Evolutionary conservation across 2,329 filamentous ascomycete species (phyloP), one percentile per base, ranked within the genome.

Genomic region (Fusarium temperatum): DNA sequence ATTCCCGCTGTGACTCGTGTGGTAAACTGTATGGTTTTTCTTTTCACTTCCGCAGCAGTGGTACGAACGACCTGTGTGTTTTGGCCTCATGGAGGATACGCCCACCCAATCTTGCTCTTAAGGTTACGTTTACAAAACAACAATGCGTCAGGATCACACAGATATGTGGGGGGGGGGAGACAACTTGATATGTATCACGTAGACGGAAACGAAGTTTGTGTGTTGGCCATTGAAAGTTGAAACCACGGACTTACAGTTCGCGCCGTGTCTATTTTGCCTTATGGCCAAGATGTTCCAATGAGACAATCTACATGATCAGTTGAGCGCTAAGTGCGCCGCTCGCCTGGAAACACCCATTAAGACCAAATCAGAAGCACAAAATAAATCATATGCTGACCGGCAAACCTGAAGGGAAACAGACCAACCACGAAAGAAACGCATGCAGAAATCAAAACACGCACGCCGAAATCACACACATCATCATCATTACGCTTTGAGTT

Each of bases 401-500:
- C 47, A 45, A 61, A 66, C 28, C 45, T n/a, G 35, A 47, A 41
- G 56, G 53, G 47, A 54, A 42, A 56, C 56, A 63, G 59, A 51
- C 62, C 51, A 56, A 56, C 18, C 50, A 50, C 48, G 28, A 22
- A 50, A 58, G 26, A 60, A 42, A 51, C 17, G 30, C 47, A 62
- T 50, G 47, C 55, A 70, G 22, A 62, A 50, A 70, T 53, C 60
- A 55, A 42, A 68, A 66, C 61, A 56, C 54, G 62, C 57, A 70
- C 67, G 66, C 67, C 66, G 53, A 70, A 70, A 70, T 50, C 35
- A 63, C 54, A 74, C 59, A 67, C 44, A 67, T 60, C 57, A 64
- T 60, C 42, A 63, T 70, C 67, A 63, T 83, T 79, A 83, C 68
- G 77, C 85, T 84, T 92, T 92, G 75, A 92, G 83, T 81, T 92